phyloP scores from a whole-genome alignment of 768 basidiomycete genomes.

The Lactarius trivialis region DNA sequence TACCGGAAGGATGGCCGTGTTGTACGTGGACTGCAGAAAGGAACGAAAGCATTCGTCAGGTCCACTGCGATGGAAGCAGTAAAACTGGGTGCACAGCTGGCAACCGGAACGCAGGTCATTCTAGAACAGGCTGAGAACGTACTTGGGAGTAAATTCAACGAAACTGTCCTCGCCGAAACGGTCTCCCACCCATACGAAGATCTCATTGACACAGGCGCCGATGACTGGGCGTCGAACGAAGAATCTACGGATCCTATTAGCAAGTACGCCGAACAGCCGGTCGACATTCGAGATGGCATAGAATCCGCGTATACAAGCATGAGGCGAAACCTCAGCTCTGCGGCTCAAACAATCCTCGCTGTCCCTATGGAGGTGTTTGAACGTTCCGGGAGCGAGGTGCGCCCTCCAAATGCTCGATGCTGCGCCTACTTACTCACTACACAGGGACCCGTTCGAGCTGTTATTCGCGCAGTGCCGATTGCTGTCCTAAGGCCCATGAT shows the following conservation, averaged over 20 bases:
- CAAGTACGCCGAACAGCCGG: conserved; percentile 88
- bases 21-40: conserved; percentile 88
- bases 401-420: conserved; percentile 24
- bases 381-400: conserved; percentile 82
- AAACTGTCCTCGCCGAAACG: conserved; percentile 61
- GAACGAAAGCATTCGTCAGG: conserved; percentile 86
- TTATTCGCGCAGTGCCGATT: conserved; percentile 94
- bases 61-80: conserved; percentile 94
- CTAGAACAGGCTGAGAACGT: conserved; percentile 92
- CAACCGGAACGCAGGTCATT: conserved; percentile 97
- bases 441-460: conserved; percentile 88
- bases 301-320: conserved; percentile 89
- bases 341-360: conserved; percentile 96
- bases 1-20: conserved; percentile 96
- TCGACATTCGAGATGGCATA: conserved; percentile 77
- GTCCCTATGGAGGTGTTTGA: conserved; percentile 99
- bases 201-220: conserved; percentile 26
- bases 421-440: conserved; percentile 4
- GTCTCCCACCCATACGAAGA: conserved; percentile 35
- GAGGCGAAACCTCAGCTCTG: conserved; percentile 79
- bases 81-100: conserved; percentile 87
- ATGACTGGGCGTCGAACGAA: conserved; percentile 38
- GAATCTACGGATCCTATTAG: conserved; percentile 58
- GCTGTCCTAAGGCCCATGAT: conserved; percentile 98
- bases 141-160: conserved; percentile 70